Percentiles rank a stretch among this genome's conserved stretches.
Evolutionary conservation across 1,284 basidiomycete species (phyloP).

Genomic region (Sparassis latifolia): DNA sequence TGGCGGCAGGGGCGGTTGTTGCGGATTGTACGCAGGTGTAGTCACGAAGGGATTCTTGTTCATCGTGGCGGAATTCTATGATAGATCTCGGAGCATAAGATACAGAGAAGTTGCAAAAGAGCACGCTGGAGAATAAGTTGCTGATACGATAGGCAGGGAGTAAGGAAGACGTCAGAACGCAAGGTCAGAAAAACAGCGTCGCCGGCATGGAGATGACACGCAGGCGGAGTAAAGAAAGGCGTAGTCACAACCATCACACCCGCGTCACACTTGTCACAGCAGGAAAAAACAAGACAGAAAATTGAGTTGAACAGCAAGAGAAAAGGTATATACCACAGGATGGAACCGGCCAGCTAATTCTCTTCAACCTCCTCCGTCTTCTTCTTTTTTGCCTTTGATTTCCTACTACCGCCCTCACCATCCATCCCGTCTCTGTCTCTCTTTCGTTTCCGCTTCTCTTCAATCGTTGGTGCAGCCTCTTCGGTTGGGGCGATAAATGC

Average conservation of each 20-base stretch:
- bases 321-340: background rate
- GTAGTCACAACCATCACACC: background rate
- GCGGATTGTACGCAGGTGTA: constrained; percentile 56
- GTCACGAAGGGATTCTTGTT: constrained; percentile 78
- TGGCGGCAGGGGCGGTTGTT: constrained; percentile 71
- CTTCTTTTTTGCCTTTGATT: constrained; percentile 27
- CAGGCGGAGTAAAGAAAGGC: background rate
- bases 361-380: constrained; percentile 13
- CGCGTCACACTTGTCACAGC: background rate
- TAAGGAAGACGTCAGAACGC: background rate
- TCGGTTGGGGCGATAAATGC: constrained; percentile 82
- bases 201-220: background rate
- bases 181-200: too few relatives aligned
- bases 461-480: constrained; percentile 60
- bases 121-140: constrained; percentile 11
- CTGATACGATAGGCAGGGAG: constrained; percentile 12
- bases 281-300: background rate
- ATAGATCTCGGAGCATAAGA: constrained; percentile 2
- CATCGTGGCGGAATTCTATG: constrained; percentile 33
- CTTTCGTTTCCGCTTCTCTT: constrained; percentile 65
- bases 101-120: constrained; percentile 1
- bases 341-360: background rate
- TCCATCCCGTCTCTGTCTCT: constrained; percentile 28
- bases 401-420: constrained; percentile 13
- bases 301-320: background rate